Evolutionary conservation across 164 flowering plant species (phyloP), one percentile per base, ranked within the genome.

Genomic region (Brasenia schreberi): DNA sequence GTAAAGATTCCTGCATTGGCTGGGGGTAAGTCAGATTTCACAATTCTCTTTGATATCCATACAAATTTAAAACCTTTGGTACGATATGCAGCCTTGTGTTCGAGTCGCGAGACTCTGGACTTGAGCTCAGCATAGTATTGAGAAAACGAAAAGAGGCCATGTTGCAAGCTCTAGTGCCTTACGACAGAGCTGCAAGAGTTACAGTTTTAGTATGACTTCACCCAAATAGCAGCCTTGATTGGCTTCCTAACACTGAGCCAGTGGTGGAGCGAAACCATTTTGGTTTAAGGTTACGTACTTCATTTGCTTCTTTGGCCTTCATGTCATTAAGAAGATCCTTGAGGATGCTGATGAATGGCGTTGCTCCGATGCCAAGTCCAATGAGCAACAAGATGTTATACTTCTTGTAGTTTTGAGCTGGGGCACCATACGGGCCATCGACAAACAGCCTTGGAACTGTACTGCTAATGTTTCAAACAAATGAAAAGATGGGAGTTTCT

Each of bases 331-430:
- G 72, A n/a, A 94, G 80, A 72, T 94, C 97, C 69, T 90, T 90
- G 11, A 90, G 68, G 60, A 94, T 89, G 85, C 98, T 94, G 72
- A 94, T 83, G 59, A 94, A 83, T 59, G 98, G 98, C 42, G 97
- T 90, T 62, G 98, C 98, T 66, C 98, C 98, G 16, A 94, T 94
- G 44, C 98, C 98, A 19, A 94, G 80, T 65, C 98, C 98, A 59
- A 94, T 79, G 45, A 94, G 91, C 68, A 94, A 74, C 52, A 94
- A 86, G 63, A 89, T 79, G 3, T 86, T 88, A 69, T 86, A 86
- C 1, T 84, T 61, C 19, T 77, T 81, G 80, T 86, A 83, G 77
- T 86, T 85, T 27, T 86, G 91, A 16, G 91, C 84, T 1, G 91
- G 91, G 0, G 91, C 91, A 18, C 91, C 91, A 61, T 86, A 86